Evolutionary conservation across 345 rosid species (phyloP).

Genomic region (Mallotus nudiflorus): DNA sequence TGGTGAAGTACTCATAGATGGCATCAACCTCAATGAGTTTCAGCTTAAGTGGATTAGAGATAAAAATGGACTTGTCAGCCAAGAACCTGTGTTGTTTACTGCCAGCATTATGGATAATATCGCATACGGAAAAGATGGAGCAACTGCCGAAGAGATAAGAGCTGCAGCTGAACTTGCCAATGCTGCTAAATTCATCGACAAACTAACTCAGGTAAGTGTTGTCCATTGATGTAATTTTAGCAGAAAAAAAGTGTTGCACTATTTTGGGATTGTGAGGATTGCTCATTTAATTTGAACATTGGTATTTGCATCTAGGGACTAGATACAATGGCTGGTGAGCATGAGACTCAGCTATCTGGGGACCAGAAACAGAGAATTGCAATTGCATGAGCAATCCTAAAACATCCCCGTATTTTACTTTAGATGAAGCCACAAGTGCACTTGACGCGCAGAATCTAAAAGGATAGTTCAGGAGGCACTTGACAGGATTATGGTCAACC

Average conservation of each 20-base stretch:
- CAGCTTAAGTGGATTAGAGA: constrained; percentile 53
- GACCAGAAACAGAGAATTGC: constrained; percentile 47
- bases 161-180: constrained; percentile 43
- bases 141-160: constrained; percentile 35
- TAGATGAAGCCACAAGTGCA: constrained; percentile 45
- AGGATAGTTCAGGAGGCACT: constrained; percentile 36
- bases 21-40: constrained; percentile 34
- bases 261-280: too few relatives aligned
- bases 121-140: constrained; percentile 38
- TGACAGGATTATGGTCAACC: constrained; percentile 28
- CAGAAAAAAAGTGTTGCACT: too few relatives aligned
- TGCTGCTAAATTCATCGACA: constrained; percentile 32
- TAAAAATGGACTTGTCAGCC: constrained; percentile 50
- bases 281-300: neutral
- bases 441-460: constrained; percentile 38
- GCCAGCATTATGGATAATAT: constrained; percentile 49
- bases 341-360: constrained; percentile 35
- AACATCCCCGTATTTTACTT: constrained; percentile 31
- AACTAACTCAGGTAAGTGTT: constrained; percentile 21
- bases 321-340: constrained; percentile 23
- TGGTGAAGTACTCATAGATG: constrained; percentile 53
- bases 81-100: constrained; percentile 50
- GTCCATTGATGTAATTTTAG: too few relatives aligned
- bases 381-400: constrained; percentile 40
- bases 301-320: constrained; percentile 11